Conservation (phyloP, 352 stramenopile species). For the Pythium utonaiense region DNA sequence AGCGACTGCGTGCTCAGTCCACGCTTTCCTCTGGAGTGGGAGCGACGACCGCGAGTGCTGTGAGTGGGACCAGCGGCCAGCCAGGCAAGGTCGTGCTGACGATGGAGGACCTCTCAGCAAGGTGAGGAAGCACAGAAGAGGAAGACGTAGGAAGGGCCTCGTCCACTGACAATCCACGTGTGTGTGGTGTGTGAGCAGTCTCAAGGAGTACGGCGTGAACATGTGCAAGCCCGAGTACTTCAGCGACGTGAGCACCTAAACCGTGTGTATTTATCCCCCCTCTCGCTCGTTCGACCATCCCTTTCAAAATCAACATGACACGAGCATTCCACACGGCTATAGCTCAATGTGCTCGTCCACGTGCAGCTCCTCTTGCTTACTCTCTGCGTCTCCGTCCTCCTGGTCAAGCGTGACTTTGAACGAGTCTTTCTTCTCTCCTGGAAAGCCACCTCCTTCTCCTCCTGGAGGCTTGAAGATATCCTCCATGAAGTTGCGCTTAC, state of each 20-base stretch:
- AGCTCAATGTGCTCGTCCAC: slow-evolving; percentile 47
- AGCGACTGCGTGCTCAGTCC: slow-evolving; percentile 53
- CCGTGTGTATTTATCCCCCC: background rate
- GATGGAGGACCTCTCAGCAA: slow-evolving; percentile 71
- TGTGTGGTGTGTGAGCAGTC: slow-evolving; percentile 24
- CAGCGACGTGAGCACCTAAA: slow-evolving; percentile 37
- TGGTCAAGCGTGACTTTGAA: slow-evolving; percentile 18
- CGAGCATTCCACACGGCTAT: slow-evolving; percentile 10
- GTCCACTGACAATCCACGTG: background rate
- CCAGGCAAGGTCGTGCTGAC: slow-evolving; percentile 42
- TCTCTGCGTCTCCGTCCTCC: slow-evolving; percentile 11
- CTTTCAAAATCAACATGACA: too few relatives aligned
- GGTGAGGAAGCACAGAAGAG: slow-evolving; percentile 15
- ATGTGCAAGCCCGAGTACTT: slow-evolving; percentile 81
- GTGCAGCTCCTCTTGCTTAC: slow-evolving; percentile 17
- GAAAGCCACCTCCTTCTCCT: background rate
- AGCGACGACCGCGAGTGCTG: slow-evolving; percentile 5
- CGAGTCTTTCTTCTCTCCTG: slow-evolving; percentile 7
- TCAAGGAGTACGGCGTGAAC: slow-evolving; percentile 81
- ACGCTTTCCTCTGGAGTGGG: slow-evolving; percentile 9
- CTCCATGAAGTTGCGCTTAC: slow-evolving; percentile 59
- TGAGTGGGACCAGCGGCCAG: slow-evolving; percentile 16
- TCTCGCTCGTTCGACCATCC: too few relatives aligned
- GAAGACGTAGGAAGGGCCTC: too few relatives aligned
- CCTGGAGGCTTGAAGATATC: slow-evolving; percentile 26